phyloP scores from a whole-genome alignment of 1,139 yeast species.

The Zygosaccharomyces pseudobailii region DNA sequence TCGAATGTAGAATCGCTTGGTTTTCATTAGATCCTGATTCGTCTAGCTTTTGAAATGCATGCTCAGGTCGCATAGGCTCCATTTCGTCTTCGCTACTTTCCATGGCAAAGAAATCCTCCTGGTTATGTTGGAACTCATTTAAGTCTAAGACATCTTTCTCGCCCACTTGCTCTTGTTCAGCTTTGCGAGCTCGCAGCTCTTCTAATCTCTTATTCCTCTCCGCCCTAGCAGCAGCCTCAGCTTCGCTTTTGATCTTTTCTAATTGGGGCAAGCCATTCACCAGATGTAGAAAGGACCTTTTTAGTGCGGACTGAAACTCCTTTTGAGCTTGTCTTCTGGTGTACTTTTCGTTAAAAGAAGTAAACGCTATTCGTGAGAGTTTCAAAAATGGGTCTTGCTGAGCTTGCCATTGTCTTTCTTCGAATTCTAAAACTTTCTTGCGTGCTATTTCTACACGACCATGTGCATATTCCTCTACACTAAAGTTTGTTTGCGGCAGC shows the following conservation, averaged over 20 bases:
- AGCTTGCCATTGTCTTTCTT: slow-evolving; percentile 26
- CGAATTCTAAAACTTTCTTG: slow-evolving; percentile 32
- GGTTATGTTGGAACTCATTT: slow-evolving; percentile 21
- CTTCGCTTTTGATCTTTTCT: slow-evolving; percentile 10
- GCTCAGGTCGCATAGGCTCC: neutral
- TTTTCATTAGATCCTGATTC: no score
- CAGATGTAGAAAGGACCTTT: slow-evolving; percentile 13
- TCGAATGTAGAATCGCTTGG: neutral
- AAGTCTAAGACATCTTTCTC: slow-evolving; percentile 17
- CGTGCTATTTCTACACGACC: slow-evolving; percentile 39
- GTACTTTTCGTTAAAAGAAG: slow-evolving; percentile 12
- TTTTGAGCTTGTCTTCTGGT: slow-evolving; percentile 11
- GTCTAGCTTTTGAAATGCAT: neutral
- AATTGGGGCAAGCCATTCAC: slow-evolving; percentile 13
- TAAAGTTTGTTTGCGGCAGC: slow-evolving; percentile 38
- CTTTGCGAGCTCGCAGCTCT: slow-evolving; percentile 9
- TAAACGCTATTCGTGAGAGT: slow-evolving; percentile 17
- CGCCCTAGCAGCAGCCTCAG: slow-evolving; percentile 15
- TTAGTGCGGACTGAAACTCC: slow-evolving; percentile 11
- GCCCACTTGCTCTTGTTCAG: slow-evolving; percentile 13
- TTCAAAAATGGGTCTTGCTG: slow-evolving; percentile 28
- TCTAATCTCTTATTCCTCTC: slow-evolving; percentile 13
- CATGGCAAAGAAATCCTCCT: slow-evolving; percentile 24
- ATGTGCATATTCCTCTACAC: slow-evolving; percentile 52
- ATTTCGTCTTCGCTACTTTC: slow-evolving; percentile 26